Evolutionary conservation across 2,329 filamentous ascomycete genomes (phyloP).

Genomic region (Curvularia hawaiiensis): DNA sequence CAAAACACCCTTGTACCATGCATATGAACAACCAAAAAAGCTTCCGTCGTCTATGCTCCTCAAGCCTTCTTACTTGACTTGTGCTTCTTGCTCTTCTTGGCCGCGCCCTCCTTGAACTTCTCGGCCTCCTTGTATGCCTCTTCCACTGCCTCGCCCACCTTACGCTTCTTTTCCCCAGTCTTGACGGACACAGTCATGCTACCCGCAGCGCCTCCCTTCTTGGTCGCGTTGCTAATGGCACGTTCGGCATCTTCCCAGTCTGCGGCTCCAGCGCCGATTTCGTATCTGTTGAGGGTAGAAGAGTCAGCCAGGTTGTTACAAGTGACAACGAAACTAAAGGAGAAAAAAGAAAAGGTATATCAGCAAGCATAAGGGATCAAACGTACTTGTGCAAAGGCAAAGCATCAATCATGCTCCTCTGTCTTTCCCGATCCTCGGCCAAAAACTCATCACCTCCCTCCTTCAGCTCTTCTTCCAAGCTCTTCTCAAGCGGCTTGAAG

Average conservation of each 20-base stretch:
- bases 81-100: constrained; percentile 43
- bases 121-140: constrained; percentile 52
- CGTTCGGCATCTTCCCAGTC: constrained; percentile 72
- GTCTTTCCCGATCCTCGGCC: constrained; percentile 71
- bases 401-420: constrained; percentile 87
- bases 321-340: neutral
- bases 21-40: neutral
- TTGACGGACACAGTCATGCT: constrained; percentile 80
- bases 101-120: constrained; percentile 42
- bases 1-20: neutral
- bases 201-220: constrained; percentile 53
- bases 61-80: constrained; percentile 52
- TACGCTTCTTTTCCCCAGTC: constrained; percentile 75
- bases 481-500: constrained; percentile 72
- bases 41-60: neutral
- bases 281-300: constrained; percentile 42
- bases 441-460: constrained; percentile 81
- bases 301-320: constrained; percentile 8
- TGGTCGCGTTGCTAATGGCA: constrained; percentile 63
- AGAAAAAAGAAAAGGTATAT: neutral
- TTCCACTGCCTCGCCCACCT: constrained; percentile 63
- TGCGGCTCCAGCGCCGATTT: constrained; percentile 54
- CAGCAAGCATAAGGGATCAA: neutral
- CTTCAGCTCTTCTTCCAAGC: constrained; percentile 80
- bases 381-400: constrained; percentile 84